These are phyloP conservation scores for Emmonsiellopsis sp. DNA, from an alignment of 2,329 filamentous ascomycete species.

Conservation along the genomic window DNA sequence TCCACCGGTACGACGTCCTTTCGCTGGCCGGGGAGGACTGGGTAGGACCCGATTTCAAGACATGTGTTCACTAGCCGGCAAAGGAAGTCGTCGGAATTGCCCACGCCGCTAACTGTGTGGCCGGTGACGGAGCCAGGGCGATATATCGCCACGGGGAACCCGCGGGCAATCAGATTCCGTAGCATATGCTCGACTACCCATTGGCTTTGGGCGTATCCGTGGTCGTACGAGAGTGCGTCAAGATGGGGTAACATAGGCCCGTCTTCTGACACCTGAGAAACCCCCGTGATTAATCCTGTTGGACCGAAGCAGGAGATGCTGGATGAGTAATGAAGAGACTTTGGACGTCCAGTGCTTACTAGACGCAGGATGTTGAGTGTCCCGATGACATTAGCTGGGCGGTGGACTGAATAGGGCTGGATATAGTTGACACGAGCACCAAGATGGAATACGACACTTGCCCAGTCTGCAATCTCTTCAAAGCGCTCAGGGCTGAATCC, in stretches of 20 bases:
- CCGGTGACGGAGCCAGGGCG: conserved; percentile 75
- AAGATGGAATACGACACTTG: conserved; percentile 56
- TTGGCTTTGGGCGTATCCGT: conserved; percentile 79
- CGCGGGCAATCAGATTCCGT: conserved; percentile 61
- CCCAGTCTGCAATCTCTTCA: conserved; percentile 30
- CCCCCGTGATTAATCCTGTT: conserved; percentile 15
- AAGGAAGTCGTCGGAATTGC: conserved; percentile 74
- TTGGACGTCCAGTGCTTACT: conserved; percentile 39
- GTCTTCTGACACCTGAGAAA: conserved; percentile 13
- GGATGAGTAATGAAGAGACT: conserved; percentile 17
- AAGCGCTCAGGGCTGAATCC: conserved; percentile 43
- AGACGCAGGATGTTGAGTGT: conserved; percentile 63
- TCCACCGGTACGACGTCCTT: conserved; percentile 21
- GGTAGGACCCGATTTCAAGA: conserved; percentile 51
- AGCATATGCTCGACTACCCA: conserved; percentile 63
- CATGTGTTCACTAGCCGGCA: conserved; percentile 73
- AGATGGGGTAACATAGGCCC: conserved; percentile 13
- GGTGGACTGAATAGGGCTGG: conserved; percentile 58
- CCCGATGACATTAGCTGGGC: conserved; percentile 60
- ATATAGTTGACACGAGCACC: conserved; percentile 69
- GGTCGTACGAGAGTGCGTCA: conserved; percentile 42
- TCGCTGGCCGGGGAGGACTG: conserved; percentile 15
- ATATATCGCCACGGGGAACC: conserved; percentile 61
- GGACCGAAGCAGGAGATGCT: conserved; percentile 18
- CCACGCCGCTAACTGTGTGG: conserved; percentile 50